Percentiles rank a stretch among this genome's conserved stretches.
Evolutionary conservation across 306 rosid species (phyloP).

Genomic region (Lathyrus aphaca): DNA sequence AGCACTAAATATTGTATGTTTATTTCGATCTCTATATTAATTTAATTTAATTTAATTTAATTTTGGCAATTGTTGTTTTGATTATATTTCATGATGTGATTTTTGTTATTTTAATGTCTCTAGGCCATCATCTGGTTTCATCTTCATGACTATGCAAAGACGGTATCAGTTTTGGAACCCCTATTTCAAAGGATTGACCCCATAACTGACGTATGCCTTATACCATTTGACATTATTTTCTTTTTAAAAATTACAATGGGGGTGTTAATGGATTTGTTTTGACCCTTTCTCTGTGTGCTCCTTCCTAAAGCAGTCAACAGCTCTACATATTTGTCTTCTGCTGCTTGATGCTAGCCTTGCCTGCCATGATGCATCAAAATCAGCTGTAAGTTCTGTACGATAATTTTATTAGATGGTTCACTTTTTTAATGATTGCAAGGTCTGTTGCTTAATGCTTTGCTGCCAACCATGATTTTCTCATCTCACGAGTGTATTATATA

Average conservation of each 20-base stretch:
- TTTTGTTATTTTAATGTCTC: constrained; percentile 31
- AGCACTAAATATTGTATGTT: constrained; percentile 61
- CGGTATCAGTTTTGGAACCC: constrained; percentile 83
- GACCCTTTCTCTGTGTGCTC: constrained; percentile 28
- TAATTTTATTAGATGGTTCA: constrained; percentile 35
- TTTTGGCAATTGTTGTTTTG: constrained; percentile 27
- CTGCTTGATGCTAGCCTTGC: constrained; percentile 96
- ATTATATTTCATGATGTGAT: constrained; percentile 21
- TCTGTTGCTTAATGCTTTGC: constrained; percentile 34
- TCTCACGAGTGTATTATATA: constrained; percentile 20
- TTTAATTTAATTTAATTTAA: constrained; percentile 32
- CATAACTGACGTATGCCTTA: constrained; percentile 73
- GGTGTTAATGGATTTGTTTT: constrained; percentile 41
- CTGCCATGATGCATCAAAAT: constrained; percentile 85
- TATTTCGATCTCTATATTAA: constrained; percentile 19
- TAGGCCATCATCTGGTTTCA: constrained; percentile 96
- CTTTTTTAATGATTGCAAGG: constrained; percentile 20
- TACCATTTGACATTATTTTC: constrained; percentile 29
- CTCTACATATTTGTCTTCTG: constrained; percentile 86
- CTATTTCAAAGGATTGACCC: constrained; percentile 94
- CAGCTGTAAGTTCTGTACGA: constrained; percentile 80
- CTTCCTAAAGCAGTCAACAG: constrained; percentile 71
- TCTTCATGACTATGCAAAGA: constrained; percentile 81
- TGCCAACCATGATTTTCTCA: constrained; percentile 29
- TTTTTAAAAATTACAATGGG: constrained; percentile 25